Percentiles rank a stretch among this genome's conserved stretches.
phyloP scores from a whole-genome alignment of 768 basidiomycete species.

The Mycena alexandri region DNA sequence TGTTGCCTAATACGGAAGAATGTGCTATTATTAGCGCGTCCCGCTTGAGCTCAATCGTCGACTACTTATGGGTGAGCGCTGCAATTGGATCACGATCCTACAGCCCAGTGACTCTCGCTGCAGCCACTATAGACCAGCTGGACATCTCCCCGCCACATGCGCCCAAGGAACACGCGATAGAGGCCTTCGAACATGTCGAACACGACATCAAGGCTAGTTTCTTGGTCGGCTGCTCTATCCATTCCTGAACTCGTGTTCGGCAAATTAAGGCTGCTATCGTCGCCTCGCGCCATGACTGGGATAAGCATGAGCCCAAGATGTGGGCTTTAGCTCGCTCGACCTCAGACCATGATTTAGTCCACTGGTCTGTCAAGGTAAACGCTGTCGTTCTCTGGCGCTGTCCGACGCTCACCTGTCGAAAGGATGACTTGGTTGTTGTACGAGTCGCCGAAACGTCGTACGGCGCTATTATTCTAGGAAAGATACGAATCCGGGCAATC shows the following conservation, averaged over 20 bases:
- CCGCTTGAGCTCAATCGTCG: slow-evolving; percentile 19
- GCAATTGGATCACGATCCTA: not conserved
- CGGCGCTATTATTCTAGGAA: slow-evolving; percentile 81
- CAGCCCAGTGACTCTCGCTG: slow-evolving; percentile 2
- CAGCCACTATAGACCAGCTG: slow-evolving; percentile 71
- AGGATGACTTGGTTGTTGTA: slow-evolving; percentile 56
- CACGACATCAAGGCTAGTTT: slow-evolving; percentile 63
- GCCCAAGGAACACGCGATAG: slow-evolving; percentile 71
- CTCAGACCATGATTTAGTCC: slow-evolving; percentile 64
- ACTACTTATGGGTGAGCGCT: slow-evolving; percentile 40
- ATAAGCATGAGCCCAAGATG: slow-evolving; percentile 79
- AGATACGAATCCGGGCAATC: slow-evolving; percentile 78
- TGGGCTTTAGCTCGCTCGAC: slow-evolving; percentile 71
- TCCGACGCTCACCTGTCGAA: slow-evolving; percentile 30
- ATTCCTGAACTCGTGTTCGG: too few species aligned
- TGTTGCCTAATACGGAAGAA: slow-evolving; percentile 18
- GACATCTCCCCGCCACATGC: slow-evolving; percentile 69
- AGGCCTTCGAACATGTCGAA: slow-evolving; percentile 72
- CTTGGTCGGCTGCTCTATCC: too few species aligned
- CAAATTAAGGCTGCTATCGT: slow-evolving; percentile 63
- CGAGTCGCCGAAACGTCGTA: slow-evolving; percentile 72
- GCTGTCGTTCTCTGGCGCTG: slow-evolving; percentile 1
- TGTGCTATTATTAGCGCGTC: not conserved
- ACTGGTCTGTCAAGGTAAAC: slow-evolving; percentile 65
- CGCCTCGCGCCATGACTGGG: slow-evolving; percentile 77